These are phyloP conservation scores for Mycosphaerella sp. DNA, from an alignment of 2,329 filamentous ascomycete species.

Conservation along the genomic window DNA sequence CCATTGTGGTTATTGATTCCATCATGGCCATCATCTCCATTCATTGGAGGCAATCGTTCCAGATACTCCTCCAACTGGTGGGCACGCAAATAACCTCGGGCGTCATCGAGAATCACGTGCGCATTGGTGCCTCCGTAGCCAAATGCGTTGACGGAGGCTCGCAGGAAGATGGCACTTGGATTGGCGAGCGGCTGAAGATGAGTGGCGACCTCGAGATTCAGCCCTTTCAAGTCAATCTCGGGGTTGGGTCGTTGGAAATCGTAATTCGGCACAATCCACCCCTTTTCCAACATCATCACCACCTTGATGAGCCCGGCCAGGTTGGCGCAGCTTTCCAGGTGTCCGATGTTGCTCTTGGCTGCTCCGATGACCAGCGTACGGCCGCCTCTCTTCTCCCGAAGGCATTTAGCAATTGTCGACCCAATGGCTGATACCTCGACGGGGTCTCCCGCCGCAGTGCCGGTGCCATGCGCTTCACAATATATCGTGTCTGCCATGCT, in stretches of 20 bases:
- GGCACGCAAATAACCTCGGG: too few species aligned
- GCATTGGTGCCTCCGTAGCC: slow-evolving; percentile 29
- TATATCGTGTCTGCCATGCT: slow-evolving; percentile 1
- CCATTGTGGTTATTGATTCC: too few species aligned
- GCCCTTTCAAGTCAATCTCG: slow-evolving; percentile 25
- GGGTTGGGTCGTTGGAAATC: slow-evolving; percentile 23
- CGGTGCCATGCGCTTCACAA: slow-evolving; percentile 24
- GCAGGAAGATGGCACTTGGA: too few species aligned
- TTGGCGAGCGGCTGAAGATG: too few species aligned
- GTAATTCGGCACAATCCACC: slow-evolving; percentile 20
- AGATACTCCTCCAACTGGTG: too few species aligned
- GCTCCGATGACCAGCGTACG: slow-evolving; percentile 22
- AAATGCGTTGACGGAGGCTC: slow-evolving; percentile 19
- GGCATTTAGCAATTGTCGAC: neutral
- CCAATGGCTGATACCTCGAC: slow-evolving; percentile 7
- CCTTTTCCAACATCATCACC: slow-evolving; percentile 25
- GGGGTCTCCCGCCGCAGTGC: slow-evolving; percentile 18
- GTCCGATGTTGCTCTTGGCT: slow-evolving; percentile 35
- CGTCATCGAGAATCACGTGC: slow-evolving; percentile 8
- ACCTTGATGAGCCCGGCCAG: slow-evolving; percentile 25
- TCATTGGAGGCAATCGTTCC: too few species aligned
- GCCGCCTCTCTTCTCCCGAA: neutral
- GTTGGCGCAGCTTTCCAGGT: slow-evolving; percentile 16
- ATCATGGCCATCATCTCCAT: too few species aligned
- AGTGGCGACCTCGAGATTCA: neutral